These are phyloP conservation scores for Aspergillus tanneri DNA, from an alignment of 2,329 filamentous ascomycete genomes.

Conservation along the genomic window DNA sequence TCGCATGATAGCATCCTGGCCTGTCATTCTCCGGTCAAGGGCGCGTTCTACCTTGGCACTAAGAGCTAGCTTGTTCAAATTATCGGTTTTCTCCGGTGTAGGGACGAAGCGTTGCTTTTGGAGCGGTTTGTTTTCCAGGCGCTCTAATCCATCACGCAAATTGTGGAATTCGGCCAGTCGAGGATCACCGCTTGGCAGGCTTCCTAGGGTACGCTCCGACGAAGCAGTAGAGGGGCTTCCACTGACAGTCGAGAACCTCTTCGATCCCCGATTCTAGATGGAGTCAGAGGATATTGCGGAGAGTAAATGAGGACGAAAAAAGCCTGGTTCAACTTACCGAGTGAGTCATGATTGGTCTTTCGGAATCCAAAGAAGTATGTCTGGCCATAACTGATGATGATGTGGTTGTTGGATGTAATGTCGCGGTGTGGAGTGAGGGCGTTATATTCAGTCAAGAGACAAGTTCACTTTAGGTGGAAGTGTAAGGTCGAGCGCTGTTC, in stretches of 20 bases:
- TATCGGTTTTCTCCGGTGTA: conserved; percentile 75
- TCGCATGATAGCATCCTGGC: conserved; percentile 81
- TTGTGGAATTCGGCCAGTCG: conserved; percentile 66
- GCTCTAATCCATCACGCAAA: conserved; percentile 76
- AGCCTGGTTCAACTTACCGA: conserved; percentile 42
- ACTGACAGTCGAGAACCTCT: conserved; percentile 55
- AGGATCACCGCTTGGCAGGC: conserved; percentile 47
- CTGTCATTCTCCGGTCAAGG: conserved; percentile 77
- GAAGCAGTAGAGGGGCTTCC: conserved; percentile 47
- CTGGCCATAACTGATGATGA: conserved; percentile 31
- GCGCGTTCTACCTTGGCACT: conserved; percentile 89
- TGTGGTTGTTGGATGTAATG: not conserved
- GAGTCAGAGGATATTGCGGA: conserved; percentile 7
- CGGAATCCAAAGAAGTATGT: conserved; percentile 52
- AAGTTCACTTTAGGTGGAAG: too few relatives aligned
- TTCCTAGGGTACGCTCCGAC: conserved; percentile 46
- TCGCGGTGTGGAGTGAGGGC: too few relatives aligned
- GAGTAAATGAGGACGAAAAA: conserved; percentile 4
- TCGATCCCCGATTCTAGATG: conserved; percentile 50
- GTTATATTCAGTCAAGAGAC: too few relatives aligned
- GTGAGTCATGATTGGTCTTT: conserved; percentile 56
- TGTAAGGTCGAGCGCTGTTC: not conserved
- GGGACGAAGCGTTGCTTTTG: conserved; percentile 77
- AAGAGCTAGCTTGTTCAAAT: conserved; percentile 80
- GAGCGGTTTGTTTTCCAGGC: conserved; percentile 86